Evolutionary conservation across 2,329 filamentous ascomycete species (phyloP).

Genomic region (Lecanicillium sp.): DNA sequence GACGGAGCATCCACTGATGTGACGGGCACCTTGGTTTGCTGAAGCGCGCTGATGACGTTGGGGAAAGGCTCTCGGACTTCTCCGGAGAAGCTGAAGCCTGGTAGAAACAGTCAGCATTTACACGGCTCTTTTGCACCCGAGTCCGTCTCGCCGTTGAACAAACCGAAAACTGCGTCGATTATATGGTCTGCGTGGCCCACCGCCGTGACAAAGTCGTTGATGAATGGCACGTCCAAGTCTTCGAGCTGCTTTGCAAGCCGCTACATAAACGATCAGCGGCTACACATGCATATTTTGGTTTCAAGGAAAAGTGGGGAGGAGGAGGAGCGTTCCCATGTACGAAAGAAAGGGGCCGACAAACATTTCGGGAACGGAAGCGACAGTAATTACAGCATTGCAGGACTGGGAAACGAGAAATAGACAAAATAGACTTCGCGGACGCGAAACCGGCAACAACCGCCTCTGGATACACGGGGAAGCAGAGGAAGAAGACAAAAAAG

Average conservation of each 20-base stretch:
- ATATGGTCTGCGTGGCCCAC: slow-evolving; percentile 68
- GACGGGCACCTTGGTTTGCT: slow-evolving; percentile 66
- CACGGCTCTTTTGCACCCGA: no score
- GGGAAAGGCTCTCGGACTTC: slow-evolving; percentile 91
- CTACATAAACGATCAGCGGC: slow-evolving; percentile 36
- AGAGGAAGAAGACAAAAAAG: slow-evolving; percentile 1
- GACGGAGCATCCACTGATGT: slow-evolving; percentile 89
- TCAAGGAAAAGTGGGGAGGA: no score
- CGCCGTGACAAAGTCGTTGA: slow-evolving; percentile 65
- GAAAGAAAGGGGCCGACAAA: no score
- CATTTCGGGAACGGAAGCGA: background rate
- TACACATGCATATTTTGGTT: background rate
- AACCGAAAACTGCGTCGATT: slow-evolving; percentile 89
- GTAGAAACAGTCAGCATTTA: no score
- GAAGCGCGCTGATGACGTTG: slow-evolving; percentile 68
- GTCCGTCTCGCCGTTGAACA: slow-evolving; percentile 14
- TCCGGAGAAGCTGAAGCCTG: slow-evolving; percentile 86
- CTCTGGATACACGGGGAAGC: slow-evolving; percentile 7
- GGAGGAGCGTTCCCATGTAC: no score
- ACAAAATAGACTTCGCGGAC: slow-evolving; percentile 2
- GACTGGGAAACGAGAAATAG: background rate
- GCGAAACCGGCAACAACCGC: background rate
- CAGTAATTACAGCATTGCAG: background rate
- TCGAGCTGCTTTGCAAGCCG: slow-evolving; percentile 78
- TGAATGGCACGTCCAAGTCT: slow-evolving; percentile 76